Evolutionary conservation across 495 filamentous ascomycete species (phyloP), one percentile per base, ranked within the genome.

Genomic region (Hypoxylon fuscum): DNA sequence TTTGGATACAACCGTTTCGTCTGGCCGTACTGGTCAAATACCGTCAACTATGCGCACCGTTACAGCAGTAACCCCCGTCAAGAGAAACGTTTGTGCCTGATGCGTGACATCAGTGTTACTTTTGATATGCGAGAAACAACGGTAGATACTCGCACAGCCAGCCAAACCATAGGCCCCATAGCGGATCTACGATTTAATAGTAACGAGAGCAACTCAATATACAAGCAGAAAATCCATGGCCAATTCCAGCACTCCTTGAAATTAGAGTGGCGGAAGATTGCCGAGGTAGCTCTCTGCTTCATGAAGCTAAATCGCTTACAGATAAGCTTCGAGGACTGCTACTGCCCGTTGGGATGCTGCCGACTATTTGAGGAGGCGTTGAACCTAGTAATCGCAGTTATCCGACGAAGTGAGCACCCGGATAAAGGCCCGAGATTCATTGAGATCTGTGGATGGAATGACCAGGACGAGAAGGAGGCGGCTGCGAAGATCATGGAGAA

Each of bases 1-100:
- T 58, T 3, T 14, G 9, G 34, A 11, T 9, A 12, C 11, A 58
- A 58, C 17, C 55, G 55, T 5, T 58, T 58, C 35, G 55, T 58
- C 22, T 42, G 42, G n/a, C 35, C 43, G 2, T 32, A 17, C 17
- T 34, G 35, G 5, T 6, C 7, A 2, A 32, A 15, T 14, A 10
- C 12, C 14, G 11, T 34, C 44, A 9, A 25, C n/a, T 7, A 12
- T 12, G 3, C 31, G 31, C 8, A 34, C 31, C 3, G 31, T 10
- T 2, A 5, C 4, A 34, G 10, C 10, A 2, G 31, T 12, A 10
- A 12, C 10, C 8, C 2, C 31, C n/a, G n/a, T n/a, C n/a, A n/a
- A n/a, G n/a, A n/a, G n/a, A n/a, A n/a, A n/a, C n/a, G n/a, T n/a
- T n/a, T n/a, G n/a, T n/a, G n/a, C n/a, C n/a, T n/a, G n/a, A 34